phyloP scores from a whole-genome alignment of 140 eudicot genomes.

The Artemisia princeps region DNA sequence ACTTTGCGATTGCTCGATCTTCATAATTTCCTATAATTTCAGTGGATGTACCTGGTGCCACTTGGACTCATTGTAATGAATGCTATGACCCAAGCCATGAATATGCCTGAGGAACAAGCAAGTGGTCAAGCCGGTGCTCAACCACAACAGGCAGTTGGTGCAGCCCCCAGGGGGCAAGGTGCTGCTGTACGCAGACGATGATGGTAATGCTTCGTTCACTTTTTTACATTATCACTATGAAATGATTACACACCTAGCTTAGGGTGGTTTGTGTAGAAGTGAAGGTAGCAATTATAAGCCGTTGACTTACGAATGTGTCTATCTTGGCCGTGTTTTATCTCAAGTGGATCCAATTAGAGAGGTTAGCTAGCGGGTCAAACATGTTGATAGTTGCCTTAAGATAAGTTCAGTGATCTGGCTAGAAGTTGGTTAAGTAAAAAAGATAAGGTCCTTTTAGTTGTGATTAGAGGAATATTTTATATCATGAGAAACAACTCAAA shows the following conservation, averaged over 20 bases:
- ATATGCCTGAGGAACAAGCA: conserved; percentile 83
- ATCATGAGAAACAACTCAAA: too few species aligned
- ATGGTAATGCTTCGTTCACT: conserved; percentile 20
- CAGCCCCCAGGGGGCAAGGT: conserved; percentile 44
- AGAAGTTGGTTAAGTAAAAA: too few species aligned
- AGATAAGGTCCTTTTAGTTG: too few species aligned
- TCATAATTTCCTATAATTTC: conserved; percentile 21
- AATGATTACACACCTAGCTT: background rate
- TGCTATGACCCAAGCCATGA: conserved; percentile 89
- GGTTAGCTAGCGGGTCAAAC: too few species aligned
- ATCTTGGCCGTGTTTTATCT: too few species aligned
- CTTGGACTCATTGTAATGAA: conserved; percentile 86
- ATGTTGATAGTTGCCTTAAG: too few species aligned
- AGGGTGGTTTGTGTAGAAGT: background rate
- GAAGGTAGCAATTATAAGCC: too few species aligned
- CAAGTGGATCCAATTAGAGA: too few species aligned
- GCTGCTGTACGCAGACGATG: conserved; percentile 70
- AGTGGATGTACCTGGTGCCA: conserved; percentile 97
- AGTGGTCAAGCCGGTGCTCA: conserved; percentile 56
- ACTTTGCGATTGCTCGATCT: background rate
- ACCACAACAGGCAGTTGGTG: conserved; percentile 46
- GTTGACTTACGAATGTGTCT: too few species aligned
- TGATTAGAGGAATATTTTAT: too few species aligned
- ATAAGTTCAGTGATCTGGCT: too few species aligned
- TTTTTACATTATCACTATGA: background rate